These are phyloP conservation scores for Leccinum griseonigrum DNA, from an alignment of 1,284 basidiomycete species.

Conservation along the genomic window DNA sequence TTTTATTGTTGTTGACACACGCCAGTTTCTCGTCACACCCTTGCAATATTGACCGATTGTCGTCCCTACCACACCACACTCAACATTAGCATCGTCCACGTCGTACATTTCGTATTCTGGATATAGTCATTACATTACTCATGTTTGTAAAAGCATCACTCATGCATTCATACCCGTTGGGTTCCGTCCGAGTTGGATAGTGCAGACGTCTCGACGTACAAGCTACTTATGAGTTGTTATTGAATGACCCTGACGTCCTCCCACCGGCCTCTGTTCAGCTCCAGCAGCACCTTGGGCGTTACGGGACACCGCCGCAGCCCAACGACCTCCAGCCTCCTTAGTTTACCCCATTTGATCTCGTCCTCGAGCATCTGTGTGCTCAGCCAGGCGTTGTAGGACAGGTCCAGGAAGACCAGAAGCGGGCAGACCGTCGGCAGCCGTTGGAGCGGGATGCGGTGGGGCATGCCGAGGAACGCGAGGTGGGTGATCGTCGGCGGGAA, in stretches of 20 bases:
- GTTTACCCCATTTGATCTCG: slow-evolving; percentile 53
- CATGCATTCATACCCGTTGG: slow-evolving; percentile 1
- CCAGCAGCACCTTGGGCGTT: slow-evolving; percentile 37
- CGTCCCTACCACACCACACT: slow-evolving; percentile 8
- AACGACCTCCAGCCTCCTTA: slow-evolving; percentile 49
- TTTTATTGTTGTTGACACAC: slow-evolving; percentile 1
- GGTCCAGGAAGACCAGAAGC: slow-evolving; percentile 56
- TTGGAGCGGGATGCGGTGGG: slow-evolving; percentile 45
- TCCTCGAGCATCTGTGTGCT: slow-evolving; percentile 38
- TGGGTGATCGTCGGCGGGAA: slow-evolving; percentile 59
- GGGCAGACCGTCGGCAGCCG: slow-evolving; percentile 61
- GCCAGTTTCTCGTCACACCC: neutral
- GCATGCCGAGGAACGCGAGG: slow-evolving; percentile 52
- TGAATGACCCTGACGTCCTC: slow-evolving; percentile 54
- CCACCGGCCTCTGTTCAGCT: slow-evolving; percentile 60
- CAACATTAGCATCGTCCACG: slow-evolving; percentile 18
- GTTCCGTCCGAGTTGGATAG: neutral
- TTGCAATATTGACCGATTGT: slow-evolving; percentile 4
- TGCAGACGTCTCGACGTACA: neutral
- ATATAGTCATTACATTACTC: slow-evolving; percentile 25
- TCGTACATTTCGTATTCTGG: slow-evolving; percentile 17
- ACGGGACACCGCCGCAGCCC: slow-evolving; percentile 53
- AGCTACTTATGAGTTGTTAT: slow-evolving; percentile 17
- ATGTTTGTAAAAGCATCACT: slow-evolving; percentile 9
- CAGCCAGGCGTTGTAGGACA: slow-evolving; percentile 69